These are phyloP conservation scores for Cryptococcus deneoformans DNA, from an alignment of 1,284 basidiomycete species.

Conservation along the genomic window DNA sequence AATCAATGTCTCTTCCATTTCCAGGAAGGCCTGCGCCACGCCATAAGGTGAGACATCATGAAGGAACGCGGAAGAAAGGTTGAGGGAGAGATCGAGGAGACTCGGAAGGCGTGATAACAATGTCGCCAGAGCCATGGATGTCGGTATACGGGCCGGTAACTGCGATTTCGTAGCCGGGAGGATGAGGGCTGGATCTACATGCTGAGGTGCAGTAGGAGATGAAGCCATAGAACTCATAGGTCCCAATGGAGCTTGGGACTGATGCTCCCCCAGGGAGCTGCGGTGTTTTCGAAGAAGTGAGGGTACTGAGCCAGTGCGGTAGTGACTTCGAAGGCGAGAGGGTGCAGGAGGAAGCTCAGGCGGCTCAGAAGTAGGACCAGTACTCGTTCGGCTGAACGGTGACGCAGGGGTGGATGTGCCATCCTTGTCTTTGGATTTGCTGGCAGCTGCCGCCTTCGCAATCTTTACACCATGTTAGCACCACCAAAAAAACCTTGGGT, in stretches of 20 bases:
- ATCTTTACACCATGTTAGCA: conserved; percentile 1
- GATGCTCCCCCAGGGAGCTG: not conserved
- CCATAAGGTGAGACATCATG: conserved; percentile 27
- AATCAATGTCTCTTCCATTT: conserved; percentile 22
- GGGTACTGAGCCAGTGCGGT: not conserved
- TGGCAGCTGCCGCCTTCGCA: not conserved
- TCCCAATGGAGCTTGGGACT: not conserved
- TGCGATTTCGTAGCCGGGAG: not conserved
- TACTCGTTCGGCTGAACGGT: not conserved
- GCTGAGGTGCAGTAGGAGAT: too few relatives aligned
- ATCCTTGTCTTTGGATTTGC: conserved; percentile 1
- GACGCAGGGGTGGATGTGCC: not conserved
- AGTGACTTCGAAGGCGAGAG: not conserved
- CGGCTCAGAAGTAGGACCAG: not conserved
- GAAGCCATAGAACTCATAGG: too few relatives aligned
- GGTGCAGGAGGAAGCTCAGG: not conserved
- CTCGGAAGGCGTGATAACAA: not conserved
- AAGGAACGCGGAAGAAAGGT: conserved; percentile 25
- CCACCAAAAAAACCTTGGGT: not conserved
- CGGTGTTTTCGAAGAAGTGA: not conserved
- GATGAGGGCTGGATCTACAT: not conserved
- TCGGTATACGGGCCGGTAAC: not conserved
- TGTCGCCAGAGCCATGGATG: not conserved
- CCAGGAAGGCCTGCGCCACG: conserved; percentile 24
- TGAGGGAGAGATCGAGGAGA: conserved; percentile 7